These are phyloP conservation scores for Cerioporus squamosus DNA, from an alignment of 1,284 basidiomycete genomes.

Conservation along the genomic window DNA sequence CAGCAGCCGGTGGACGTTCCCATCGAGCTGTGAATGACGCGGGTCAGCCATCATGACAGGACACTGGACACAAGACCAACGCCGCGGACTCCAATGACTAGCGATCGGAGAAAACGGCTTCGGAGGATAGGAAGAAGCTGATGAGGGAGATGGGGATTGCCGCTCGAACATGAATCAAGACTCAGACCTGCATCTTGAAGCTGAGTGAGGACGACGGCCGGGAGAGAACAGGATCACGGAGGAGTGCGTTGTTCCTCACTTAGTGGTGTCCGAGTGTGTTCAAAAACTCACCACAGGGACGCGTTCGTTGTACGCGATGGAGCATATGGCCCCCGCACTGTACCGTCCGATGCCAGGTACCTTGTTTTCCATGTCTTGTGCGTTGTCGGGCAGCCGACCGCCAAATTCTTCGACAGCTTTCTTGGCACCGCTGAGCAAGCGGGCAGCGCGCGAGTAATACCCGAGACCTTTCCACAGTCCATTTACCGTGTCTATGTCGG, in stretches of 20 bases:
- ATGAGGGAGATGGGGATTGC: constrained; percentile 6
- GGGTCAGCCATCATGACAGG: constrained; percentile 7
- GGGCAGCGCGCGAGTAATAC: constrained; percentile 88
- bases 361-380: constrained; percentile 80
- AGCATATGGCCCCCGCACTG: constrained; percentile 88
- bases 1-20: constrained; percentile 87
- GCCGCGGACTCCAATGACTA: neutral
- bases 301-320: constrained; percentile 86
- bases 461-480: constrained; percentile 89
- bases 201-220: too few relatives aligned
- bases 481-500: constrained; percentile 86
- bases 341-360: constrained; percentile 93
- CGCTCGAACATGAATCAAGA: neutral
- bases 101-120: neutral
- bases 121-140: constrained; percentile 10
- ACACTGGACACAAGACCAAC: neutral
- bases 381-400: constrained; percentile 80
- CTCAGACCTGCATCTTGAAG: too few relatives aligned
- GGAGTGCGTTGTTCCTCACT: neutral
- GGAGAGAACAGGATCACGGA: neutral
- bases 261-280: neutral
- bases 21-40: constrained; percentile 69
- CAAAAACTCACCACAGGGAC: constrained; percentile 76
- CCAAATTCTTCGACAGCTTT: constrained; percentile 71
- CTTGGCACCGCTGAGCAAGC: constrained; percentile 79